Evolutionary conservation across 345 rosid genomes (phyloP).

Genomic region (Salix suchowensis): DNA sequence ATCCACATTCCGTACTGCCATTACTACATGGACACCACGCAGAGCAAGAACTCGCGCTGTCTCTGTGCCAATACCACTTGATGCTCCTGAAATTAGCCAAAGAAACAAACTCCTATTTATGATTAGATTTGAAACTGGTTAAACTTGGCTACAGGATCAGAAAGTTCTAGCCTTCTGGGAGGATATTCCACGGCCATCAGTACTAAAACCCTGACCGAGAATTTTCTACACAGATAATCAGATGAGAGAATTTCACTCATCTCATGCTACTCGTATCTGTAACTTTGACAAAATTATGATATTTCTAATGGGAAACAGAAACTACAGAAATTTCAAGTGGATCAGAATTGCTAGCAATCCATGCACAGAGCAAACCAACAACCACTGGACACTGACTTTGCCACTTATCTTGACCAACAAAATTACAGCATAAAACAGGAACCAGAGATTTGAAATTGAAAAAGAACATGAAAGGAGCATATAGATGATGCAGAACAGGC

Average conservation of each 20-base stretch:
- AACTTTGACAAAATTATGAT: too few species aligned
- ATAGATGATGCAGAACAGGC: not conserved
- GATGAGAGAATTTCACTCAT: not conserved
- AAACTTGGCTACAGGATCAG: not conserved
- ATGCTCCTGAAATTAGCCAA: constrained; percentile 25
- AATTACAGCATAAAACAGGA: not conserved
- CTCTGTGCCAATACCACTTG: constrained; percentile 40
- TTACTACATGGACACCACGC: constrained; percentile 25
- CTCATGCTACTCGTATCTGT: too few species aligned
- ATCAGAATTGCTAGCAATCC: not conserved
- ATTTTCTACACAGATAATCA: not conserved
- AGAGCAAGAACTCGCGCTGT: constrained; percentile 35
- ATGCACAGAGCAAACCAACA: not conserved
- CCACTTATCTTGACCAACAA: too few species aligned
- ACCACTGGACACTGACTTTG: not conserved
- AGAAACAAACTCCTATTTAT: not conserved
- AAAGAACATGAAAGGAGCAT: not conserved
- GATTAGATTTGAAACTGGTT: not conserved
- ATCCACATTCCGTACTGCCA: constrained; percentile 32
- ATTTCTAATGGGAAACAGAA: too few species aligned
- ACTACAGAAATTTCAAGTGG: too few species aligned
- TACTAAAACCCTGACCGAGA: too few species aligned
- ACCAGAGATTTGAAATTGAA: not conserved
- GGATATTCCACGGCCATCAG: too few species aligned
- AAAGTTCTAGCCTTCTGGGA: too few species aligned